Evolutionary conservation across 345 rosid genomes (phyloP), one percentile per base, ranked within the genome.

Genomic region (Melaleuca alternifolia): DNA sequence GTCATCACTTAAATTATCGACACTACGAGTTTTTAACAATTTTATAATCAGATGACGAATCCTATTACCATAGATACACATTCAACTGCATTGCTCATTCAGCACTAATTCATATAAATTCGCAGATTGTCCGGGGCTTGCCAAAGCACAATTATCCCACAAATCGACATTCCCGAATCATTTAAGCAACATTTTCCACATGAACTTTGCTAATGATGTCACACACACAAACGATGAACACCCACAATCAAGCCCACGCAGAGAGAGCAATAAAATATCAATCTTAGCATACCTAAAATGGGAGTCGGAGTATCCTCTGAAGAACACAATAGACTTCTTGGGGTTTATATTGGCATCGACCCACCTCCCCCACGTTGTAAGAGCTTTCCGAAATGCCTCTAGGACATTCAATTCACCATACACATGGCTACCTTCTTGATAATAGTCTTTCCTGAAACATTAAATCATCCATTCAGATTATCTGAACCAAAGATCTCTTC

Each of bases 351-450:
- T 93, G 86, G 95, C 92, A 90, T 97, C 99, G 48, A 97, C 93
- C 99, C 99, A 97, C 91, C 92, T 94, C 30, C 91, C 92, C 99
- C 99, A 97, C 5, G 99, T 95, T 0, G 97, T 96, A 51, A 97
- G 90, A 46, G 98, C 99, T 91, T 91, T 97, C 21, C 97, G 88
- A 53, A 97, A 97, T 57, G 99, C 99, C 91, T 96, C 99, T 1
- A 95, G 92, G 84, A 95, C 99, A 87, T 97, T 94, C 84, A 97
- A 89, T 75, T 95, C 98, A 65, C 87, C 21, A 57, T 96, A 93
- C 5, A 97, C 94, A 89, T 93, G 96, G 87, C 91, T 94, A 50
- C 99, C 99, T 91, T 94, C 99, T 91, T 97, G 99, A 86, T 97
- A 97, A 83, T 96, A 97, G 89, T 94, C 98, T 90, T 95, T 93